Conservation (phyloP, 2,329 filamentous ascomycete species). For the Grosmannia huntii region DNA sequence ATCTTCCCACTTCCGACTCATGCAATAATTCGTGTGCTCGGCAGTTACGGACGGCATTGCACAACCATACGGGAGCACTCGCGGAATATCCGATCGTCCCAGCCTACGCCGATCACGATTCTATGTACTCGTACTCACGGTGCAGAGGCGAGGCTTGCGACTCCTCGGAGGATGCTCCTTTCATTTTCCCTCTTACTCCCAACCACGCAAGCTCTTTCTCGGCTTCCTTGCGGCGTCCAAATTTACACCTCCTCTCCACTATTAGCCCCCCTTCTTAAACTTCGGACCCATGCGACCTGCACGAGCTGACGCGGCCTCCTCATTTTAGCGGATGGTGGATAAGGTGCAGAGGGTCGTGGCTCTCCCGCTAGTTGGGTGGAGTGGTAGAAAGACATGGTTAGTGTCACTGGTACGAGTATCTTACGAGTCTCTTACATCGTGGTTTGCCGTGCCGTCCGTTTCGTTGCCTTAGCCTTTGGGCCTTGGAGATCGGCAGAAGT, state of each 20-base stretch:
- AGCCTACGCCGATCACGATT: no score
- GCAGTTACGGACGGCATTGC: no score
- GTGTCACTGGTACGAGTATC: no score
- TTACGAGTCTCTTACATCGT: not conserved
- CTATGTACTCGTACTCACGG: no score
- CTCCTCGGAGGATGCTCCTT: not conserved
- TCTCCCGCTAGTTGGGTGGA: conserved; percentile 3
- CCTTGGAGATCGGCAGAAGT: not conserved
- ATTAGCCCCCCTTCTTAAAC: conserved; percentile 4
- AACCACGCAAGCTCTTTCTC: not conserved
- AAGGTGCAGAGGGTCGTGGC: conserved; percentile 3
- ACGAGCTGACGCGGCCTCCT: conserved; percentile 13
- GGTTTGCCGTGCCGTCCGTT: not conserved
- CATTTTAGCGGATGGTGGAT: conserved; percentile 4
- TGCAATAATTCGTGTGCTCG: no score
- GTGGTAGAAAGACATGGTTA: no score
- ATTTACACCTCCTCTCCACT: not conserved
- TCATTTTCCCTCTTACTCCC: not conserved
- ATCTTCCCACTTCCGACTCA: no score
- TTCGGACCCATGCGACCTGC: conserved; percentile 6
- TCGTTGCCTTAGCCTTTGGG: not conserved
- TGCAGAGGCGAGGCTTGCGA: not conserved
- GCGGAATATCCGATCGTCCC: no score
- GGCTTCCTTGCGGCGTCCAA: not conserved
- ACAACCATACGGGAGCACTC: no score